Evolutionary conservation across 2,329 filamentous ascomycete genomes (phyloP), one percentile per base, ranked within the genome.

Genomic region (Penicillium sp.): DNA sequence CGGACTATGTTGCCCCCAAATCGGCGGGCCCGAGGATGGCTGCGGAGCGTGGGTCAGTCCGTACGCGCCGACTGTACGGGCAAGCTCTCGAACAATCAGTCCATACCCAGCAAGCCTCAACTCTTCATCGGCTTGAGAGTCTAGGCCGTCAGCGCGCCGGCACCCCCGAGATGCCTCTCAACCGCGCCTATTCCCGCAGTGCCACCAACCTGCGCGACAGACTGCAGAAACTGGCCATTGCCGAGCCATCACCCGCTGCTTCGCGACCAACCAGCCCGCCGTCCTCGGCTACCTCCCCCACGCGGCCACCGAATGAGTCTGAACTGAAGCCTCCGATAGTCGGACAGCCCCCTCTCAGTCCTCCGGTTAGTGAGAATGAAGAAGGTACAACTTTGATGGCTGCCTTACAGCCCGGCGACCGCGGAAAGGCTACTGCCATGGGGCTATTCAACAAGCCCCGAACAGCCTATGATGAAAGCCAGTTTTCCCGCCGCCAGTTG

Each of bases 381-480:
- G 91, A 94, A n/a, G 80, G 83, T 17, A 78, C 84, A 1, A 75
- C 85, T 1, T 82, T 96, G 15, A 77, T 79, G 15, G 82, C 83
- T 47, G 84, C 89, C 8, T 84, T 95, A 13, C 87, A 91, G 63
- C 89, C 91, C 0, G 88, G 88, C 65, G 93, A 97, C 68, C 83
- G 87, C 51, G 92, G 91, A 56, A 96, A 95, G 73, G 91, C 91
- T 5, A 96, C 92, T 0, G 90, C 91, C 0, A 82, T 88, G 76
- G 87, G 88, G 31, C 81, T 87, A 0, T 90, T 90, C 75, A 90
- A 90, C 66, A 92, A 92, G 72, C 91, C 93, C 1, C 79, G 82
- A 2, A 86, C 90, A 55, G 86, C 88, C 7, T 97, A 95, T 68
- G 92, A 96, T 70, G 93, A 97, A 71, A 87, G 90, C 21, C 91